A percentile compares a stretch with the other conserved stretches of the same genome.
phyloP scores from a whole-genome alignment of 805 yeast species.

The Pichia phayaonensis region DNA sequence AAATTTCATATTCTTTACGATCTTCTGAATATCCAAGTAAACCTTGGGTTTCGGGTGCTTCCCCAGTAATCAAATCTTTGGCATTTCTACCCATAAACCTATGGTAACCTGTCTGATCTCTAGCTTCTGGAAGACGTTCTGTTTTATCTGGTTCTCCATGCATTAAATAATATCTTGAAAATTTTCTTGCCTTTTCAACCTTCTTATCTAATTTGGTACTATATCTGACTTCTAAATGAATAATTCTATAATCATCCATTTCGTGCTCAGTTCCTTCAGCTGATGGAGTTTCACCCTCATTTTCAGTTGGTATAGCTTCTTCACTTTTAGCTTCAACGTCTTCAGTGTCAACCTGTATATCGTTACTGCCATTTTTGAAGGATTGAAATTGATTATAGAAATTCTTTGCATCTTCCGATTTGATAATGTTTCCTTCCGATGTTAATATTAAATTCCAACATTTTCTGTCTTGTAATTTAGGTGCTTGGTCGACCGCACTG shows the following conservation, averaged over 20 bases:
- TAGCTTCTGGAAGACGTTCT: slow-evolving; percentile 23
- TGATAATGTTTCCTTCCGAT: slow-evolving; percentile 2
- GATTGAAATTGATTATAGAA: background rate
- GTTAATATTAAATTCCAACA: slow-evolving; percentile 12
- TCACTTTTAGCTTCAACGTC: background rate
- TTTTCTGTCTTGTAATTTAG: slow-evolving; percentile 8
- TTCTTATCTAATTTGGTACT: slow-evolving; percentile 50
- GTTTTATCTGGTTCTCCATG: slow-evolving; percentile 61
- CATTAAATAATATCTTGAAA: slow-evolving; percentile 55
- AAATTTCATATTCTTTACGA: slow-evolving; percentile 23
- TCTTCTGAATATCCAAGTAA: slow-evolving; percentile 28
- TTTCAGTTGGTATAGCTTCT: background rate
- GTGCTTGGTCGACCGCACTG: slow-evolving; percentile 5
- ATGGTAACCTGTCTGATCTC: slow-evolving; percentile 12
- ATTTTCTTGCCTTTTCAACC: slow-evolving; percentile 45
- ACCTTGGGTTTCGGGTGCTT: slow-evolving; percentile 30
- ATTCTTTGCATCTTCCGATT: slow-evolving; percentile 3
- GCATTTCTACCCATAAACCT: slow-evolving; percentile 1
- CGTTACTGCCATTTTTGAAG: background rate
- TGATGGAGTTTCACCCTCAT: background rate
- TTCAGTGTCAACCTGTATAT: background rate
- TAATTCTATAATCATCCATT: background rate
- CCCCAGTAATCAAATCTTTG: slow-evolving; percentile 29
- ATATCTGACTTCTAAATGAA: slow-evolving; percentile 33
- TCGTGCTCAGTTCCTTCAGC: background rate